A percentile compares a stretch with the other conserved stretches of the same genome.
These are phyloP conservation scores for Russula foetens DNA, from an alignment of 768 basidiomycete species.

Conservation along the genomic window DNA sequence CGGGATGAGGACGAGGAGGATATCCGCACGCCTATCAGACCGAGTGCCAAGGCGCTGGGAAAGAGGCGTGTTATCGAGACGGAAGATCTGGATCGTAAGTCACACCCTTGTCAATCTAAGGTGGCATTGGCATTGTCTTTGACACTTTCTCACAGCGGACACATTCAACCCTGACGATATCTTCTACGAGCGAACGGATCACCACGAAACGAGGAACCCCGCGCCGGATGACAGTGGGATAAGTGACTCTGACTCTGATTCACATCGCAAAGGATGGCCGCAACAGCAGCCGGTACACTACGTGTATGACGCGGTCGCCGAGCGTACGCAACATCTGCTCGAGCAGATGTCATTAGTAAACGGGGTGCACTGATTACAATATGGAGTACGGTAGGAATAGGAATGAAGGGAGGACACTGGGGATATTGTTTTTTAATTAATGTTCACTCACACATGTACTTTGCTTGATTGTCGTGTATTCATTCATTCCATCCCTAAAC, in stretches of 20 bases:
- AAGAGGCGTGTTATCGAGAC: slow-evolving; percentile 61
- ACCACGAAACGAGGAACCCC: slow-evolving; percentile 25
- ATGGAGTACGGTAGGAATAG: not conserved
- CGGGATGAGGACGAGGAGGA: slow-evolving; percentile 29
- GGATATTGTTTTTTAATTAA: slow-evolving; percentile 1
- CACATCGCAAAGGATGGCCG: slow-evolving; percentile 30
- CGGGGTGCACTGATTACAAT: slow-evolving; percentile 22
- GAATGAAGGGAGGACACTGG: not conserved
- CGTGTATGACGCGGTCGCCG: slow-evolving; percentile 91
- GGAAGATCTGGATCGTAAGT: slow-evolving; percentile 41
- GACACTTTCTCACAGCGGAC: slow-evolving; percentile 27
- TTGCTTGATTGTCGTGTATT: not conserved
- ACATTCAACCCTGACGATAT: slow-evolving; percentile 50
- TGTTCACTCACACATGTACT: slow-evolving; percentile 13
- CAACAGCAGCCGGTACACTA: slow-evolving; percentile 52
- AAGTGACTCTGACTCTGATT: slow-evolving; percentile 44
- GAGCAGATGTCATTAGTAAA: slow-evolving; percentile 25
- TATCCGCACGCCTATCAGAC: slow-evolving; percentile 39
- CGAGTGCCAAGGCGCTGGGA: slow-evolving; percentile 83
- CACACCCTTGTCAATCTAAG: not conserved
- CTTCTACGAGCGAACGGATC: slow-evolving; percentile 37
- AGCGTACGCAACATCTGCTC: slow-evolving; percentile 58
- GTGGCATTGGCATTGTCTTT: not conserved
- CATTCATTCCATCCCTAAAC: not conserved
- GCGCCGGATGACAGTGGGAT: slow-evolving; percentile 24